These are phyloP conservation scores for Cladophialophora carrionii DNA, from an alignment of 2,329 filamentous ascomycete species.

Conservation along the genomic window DNA sequence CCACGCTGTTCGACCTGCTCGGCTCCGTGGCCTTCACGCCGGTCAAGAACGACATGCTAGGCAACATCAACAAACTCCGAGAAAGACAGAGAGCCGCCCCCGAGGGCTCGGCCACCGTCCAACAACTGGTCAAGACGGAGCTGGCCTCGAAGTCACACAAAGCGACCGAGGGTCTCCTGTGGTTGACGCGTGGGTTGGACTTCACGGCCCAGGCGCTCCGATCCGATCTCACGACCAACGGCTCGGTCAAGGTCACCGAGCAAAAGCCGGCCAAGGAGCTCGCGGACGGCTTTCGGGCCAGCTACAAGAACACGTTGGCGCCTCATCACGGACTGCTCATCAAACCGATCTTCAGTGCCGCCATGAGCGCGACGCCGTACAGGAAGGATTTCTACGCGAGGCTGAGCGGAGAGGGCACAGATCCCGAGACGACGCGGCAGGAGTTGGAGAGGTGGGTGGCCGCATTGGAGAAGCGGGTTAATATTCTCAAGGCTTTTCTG, in stretches of 20 bases:
- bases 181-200: conserved; percentile 90
- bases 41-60: conserved; percentile 87
- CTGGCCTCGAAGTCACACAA: conserved; percentile 85
- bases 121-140: conserved; percentile 84
- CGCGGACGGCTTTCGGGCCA: conserved; percentile 16
- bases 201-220: conserved; percentile 87
- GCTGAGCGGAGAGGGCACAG: conserved; percentile 15
- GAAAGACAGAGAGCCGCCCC: conserved; percentile 79
- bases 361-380: conserved; percentile 19
- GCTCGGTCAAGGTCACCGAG: conserved; percentile 25
- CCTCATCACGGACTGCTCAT: conserved; percentile 20
- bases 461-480: conserved; percentile 19
- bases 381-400: conserved; percentile 19
- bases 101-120: conserved; percentile 77
- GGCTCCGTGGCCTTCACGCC: conserved; percentile 77
- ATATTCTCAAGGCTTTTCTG: conserved; percentile 23
- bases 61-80: conserved; percentile 96
- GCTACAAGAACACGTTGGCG: conserved; percentile 19
- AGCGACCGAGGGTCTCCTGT: conserved; percentile 86
- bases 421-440: conserved; percentile 9
- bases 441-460: conserved; percentile 19
- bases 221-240: conserved; percentile 48
- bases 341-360: conserved; percentile 21
- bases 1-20: conserved; percentile 75
- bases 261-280: conserved; percentile 45